These are phyloP conservation scores for Dendrobium officinale DNA, from an alignment of 106 monocot genomes.

Conservation along the genomic window DNA sequence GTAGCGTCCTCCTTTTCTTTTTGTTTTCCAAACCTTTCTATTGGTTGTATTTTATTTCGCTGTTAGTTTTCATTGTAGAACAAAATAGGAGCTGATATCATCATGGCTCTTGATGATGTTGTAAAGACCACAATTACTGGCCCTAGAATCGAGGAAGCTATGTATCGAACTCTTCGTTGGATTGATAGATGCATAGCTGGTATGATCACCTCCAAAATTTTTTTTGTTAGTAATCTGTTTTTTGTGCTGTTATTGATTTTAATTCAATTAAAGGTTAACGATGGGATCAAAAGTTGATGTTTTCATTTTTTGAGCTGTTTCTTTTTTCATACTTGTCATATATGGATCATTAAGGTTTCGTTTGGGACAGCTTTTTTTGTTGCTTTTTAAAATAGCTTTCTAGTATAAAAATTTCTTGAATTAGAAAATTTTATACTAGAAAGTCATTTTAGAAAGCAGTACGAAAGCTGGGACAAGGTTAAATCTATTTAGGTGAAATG, in stretches of 20 bases:
- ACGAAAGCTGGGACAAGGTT: no score
- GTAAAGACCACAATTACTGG: conserved; percentile 97
- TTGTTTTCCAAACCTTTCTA: background rate
- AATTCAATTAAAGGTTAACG: background rate
- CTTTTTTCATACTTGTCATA: background rate
- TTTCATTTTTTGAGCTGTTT: background rate
- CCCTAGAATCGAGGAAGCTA: conserved; percentile 95
- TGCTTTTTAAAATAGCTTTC: no score
- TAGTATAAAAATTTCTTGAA: no score
- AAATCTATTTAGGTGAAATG: background rate
- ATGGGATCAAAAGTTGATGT: background rate
- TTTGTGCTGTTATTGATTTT: background rate
- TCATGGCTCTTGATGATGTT: conserved; percentile 99
- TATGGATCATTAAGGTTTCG: background rate
- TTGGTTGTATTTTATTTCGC: background rate
- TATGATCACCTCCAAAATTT: conserved; percentile 16
- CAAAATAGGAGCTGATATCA: conserved; percentile 99
- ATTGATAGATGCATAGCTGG: conserved; percentile 99
- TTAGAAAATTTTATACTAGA: no score
- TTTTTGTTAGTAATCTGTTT: background rate
- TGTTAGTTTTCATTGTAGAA: conserved; percentile 41
- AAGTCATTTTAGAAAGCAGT: no score
- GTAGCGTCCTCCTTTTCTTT: background rate
- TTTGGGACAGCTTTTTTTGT: no score
- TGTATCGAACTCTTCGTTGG: conserved; percentile 98